phyloP scores from a whole-genome alignment of 2,329 filamentous ascomycete genomes.

The Bipolaris zeicola region DNA sequence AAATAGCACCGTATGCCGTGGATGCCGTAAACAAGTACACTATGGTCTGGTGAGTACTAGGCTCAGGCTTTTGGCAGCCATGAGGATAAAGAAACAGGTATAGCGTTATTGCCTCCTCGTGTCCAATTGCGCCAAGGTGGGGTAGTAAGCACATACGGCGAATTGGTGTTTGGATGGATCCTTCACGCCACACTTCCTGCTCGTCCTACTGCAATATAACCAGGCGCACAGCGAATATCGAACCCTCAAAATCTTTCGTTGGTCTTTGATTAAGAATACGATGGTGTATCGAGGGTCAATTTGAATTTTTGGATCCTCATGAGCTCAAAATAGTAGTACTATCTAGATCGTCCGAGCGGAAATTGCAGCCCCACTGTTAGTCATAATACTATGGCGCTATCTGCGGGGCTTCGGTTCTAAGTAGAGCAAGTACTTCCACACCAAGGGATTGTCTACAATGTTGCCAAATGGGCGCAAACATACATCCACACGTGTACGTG shows the following conservation, averaged over 20 bases:
- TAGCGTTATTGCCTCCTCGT: slow-evolving; percentile 6
- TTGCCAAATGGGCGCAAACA: background rate
- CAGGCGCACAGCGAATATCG: too few relatives aligned
- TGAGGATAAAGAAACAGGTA: background rate
- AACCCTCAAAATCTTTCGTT: too few relatives aligned
- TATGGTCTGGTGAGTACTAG: background rate
- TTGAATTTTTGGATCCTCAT: background rate
- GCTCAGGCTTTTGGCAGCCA: background rate
- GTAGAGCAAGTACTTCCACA: background rate
- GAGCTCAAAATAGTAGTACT: background rate
- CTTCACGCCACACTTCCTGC: background rate
- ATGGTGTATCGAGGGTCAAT: background rate
- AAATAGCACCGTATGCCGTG: background rate
- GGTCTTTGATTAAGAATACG: too few relatives aligned
- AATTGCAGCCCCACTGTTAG: background rate
- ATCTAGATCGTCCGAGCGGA: background rate
- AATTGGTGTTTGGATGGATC: background rate
- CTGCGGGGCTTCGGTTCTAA: background rate
- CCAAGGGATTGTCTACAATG: background rate
- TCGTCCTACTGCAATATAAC: background rate
- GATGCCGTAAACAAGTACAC: background rate
- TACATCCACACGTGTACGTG: too few relatives aligned
- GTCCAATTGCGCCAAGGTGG: background rate
- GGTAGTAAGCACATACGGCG: slow-evolving; percentile 2
- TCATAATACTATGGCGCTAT: background rate